Evolutionary conservation across 2,329 filamentous ascomycete genomes (phyloP), one percentile per base, ranked within the genome.

Genomic region (Paraconiothyrium brasiliense): DNA sequence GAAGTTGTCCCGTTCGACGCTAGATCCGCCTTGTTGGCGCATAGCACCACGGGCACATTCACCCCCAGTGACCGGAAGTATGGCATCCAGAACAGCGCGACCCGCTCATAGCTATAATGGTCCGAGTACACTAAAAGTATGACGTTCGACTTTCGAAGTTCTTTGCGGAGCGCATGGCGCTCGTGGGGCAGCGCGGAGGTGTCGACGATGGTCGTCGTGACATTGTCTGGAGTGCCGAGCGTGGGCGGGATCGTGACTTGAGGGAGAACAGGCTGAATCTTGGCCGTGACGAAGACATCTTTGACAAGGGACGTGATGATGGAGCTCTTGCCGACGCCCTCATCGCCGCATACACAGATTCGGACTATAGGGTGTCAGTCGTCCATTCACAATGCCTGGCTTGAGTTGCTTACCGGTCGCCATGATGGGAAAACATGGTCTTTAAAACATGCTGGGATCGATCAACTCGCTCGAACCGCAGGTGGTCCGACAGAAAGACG

Each of bases 31-130:
- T 99, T 99, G 84, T 98, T 98, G 74, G 95, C 93, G 74, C 95
- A 98, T 59, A 99, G 83, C 48, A 99, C 94, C 11, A 99, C 95
- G 0, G 95, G 95, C 20, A 99, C 93, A 76, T 99, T 99, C 76
- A 99, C 95, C n/a, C 95, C 95, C 43, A 99, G 87, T 4, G 94
- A 97, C 63, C 95, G 91, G 76, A 99, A 98, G 80, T 97, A 96
- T 11, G 95, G 95, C 87, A 99, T 91, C 95, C 95, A 99, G 80
- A 98, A 99, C 49, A 99, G 84, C 3, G 94, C 95, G 3, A 99
- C 94, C 41, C 95, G 86, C 78, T 99, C 95, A 82, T 98, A 99
- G 85, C 94, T 98, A 83, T 99, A 99, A 81, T 98, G 94, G 78
- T 99, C 95, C 68, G 94, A 94, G 79, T 99, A 99, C 58, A 99